Conservation (phyloP, 805 yeast species). For the Cyberlindnera mycetangii region DNA sequence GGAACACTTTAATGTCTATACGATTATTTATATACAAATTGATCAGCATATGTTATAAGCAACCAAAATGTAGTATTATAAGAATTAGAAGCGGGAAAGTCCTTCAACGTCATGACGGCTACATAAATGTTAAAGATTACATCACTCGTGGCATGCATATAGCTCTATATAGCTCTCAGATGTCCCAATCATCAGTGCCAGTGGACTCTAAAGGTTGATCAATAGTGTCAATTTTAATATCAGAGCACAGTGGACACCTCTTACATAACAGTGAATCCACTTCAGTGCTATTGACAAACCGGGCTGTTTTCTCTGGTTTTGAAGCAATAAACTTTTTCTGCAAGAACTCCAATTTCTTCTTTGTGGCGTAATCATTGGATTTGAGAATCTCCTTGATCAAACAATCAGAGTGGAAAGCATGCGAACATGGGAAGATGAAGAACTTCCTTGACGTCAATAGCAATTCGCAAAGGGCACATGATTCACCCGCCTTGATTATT, state of each 20-base stretch:
- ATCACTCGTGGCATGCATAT: too few relatives aligned
- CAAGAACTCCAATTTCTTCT: constrained; percentile 56
- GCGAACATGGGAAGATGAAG: constrained; percentile 84
- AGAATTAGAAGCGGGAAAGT: too few relatives aligned
- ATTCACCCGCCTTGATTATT: constrained; percentile 76
- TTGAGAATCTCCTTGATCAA: constrained; percentile 56
- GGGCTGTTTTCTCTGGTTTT: constrained; percentile 26
- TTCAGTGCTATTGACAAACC: constrained; percentile 35
- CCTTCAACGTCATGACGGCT: too few relatives aligned
- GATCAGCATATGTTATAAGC: too few relatives aligned
- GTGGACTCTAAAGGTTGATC: constrained; percentile 57
- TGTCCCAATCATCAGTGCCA: constrained; percentile 47
- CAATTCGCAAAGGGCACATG: constrained; percentile 71
- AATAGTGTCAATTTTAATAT: constrained; percentile 61
- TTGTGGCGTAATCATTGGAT: constrained; percentile 65
- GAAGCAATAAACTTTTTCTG: constrained; percentile 32
- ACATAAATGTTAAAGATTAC: too few relatives aligned
- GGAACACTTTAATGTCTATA: constrained; percentile 1
- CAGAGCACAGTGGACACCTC: constrained; percentile 78
- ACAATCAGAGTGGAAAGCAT: constrained; percentile 88
- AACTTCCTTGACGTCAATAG: constrained; percentile 72
- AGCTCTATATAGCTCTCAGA: constrained; percentile 1
- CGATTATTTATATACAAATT: neutral
- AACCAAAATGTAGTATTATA: too few relatives aligned
- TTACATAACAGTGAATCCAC: constrained; percentile 58